A percentile compares a stretch with the other conserved stretches of the same genome.
These are phyloP conservation scores for Ramularia endophylla DNA, from an alignment of 2,329 filamentous ascomycete species.

Conservation along the genomic window DNA sequence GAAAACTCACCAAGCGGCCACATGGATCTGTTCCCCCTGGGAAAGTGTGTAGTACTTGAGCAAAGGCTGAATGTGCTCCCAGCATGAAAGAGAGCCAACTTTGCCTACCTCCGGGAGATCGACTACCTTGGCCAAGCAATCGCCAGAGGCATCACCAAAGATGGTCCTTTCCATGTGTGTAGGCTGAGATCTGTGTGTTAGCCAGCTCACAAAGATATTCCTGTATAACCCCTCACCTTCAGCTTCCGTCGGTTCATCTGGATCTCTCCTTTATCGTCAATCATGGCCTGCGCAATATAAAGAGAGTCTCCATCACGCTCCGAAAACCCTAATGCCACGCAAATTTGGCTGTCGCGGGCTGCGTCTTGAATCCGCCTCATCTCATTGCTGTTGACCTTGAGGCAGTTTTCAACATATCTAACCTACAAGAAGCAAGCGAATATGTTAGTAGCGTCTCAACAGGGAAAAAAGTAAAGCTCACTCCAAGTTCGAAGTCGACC, in stretches of 20 bases:
- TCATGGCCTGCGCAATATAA: slow-evolving; percentile 38
- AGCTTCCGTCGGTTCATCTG: slow-evolving; percentile 36
- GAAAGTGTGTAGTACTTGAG: slow-evolving; percentile 38
- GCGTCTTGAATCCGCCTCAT: slow-evolving; percentile 38
- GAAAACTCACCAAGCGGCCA: slow-evolving; percentile 39
- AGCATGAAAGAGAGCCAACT: slow-evolving; percentile 34
- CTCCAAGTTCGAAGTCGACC: slow-evolving; percentile 36
- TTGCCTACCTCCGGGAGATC: slow-evolving; percentile 27
- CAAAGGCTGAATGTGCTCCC: slow-evolving; percentile 39
- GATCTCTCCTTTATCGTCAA: slow-evolving; percentile 30
- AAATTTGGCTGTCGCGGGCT: slow-evolving; percentile 31
- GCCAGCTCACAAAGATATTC: background rate
- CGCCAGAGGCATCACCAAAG: slow-evolving; percentile 35
- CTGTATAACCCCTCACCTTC: slow-evolving; percentile 19
- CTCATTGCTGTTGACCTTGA: slow-evolving; percentile 36
- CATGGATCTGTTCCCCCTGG: slow-evolving; percentile 36
- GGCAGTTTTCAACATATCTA: slow-evolving; percentile 43
- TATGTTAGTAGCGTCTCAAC: too few relatives aligned
- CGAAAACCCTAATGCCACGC: slow-evolving; percentile 36
- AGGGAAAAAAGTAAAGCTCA: too few relatives aligned
- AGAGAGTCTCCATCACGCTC: slow-evolving; percentile 35
- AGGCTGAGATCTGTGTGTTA: slow-evolving; percentile 14
- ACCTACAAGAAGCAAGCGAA: too few relatives aligned
- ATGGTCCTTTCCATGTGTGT: slow-evolving; percentile 41
- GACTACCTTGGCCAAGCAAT: slow-evolving; percentile 32